phyloP scores from a whole-genome alignment of 2,329 filamentous ascomycete genomes.

The Neophaeococcomyces mojaviensis region DNA sequence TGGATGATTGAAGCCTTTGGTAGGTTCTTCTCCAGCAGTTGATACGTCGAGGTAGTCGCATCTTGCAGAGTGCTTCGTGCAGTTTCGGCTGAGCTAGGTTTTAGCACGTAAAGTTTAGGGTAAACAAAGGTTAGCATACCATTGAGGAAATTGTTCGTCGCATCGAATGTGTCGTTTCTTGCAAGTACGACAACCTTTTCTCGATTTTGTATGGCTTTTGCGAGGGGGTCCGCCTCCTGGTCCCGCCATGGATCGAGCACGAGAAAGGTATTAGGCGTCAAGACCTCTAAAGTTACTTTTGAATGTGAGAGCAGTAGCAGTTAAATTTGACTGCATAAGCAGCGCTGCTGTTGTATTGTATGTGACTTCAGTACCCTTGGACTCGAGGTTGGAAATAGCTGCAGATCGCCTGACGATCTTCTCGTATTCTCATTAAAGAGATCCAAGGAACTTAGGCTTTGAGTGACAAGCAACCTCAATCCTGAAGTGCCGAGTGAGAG shows the following conservation, averaged over 20 bases:
- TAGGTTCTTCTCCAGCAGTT: conserved; percentile 49
- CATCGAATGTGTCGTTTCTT: conserved; percentile 96
- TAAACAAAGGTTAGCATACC: conserved; percentile 48
- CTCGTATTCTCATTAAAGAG: neutral
- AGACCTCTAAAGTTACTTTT: too few relatives aligned
- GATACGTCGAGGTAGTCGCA: conserved; percentile 95
- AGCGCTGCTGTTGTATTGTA: neutral
- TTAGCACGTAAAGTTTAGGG: conserved; percentile 7
- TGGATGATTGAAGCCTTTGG: conserved; percentile 45
- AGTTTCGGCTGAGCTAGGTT: conserved; percentile 67
- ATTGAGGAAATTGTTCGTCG: conserved; percentile 96
- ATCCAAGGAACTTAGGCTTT: neutral
- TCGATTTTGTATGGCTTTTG: conserved; percentile 93
- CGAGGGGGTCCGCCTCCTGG: conserved; percentile 87
- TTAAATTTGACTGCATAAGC: neutral
- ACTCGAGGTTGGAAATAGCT: neutral
- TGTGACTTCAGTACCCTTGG: neutral
- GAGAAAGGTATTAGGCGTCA: neutral
- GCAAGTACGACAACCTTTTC: conserved; percentile 97
- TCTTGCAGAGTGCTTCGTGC: conserved; percentile 96
- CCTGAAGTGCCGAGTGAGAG: neutral
- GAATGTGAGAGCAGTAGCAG: neutral
- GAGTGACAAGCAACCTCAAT: neutral
- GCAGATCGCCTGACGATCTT: neutral
- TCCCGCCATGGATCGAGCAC: conserved; percentile 61